These are phyloP conservation scores for Vinca minor DNA, from an alignment of 257 asterid species.

Conservation along the genomic window DNA sequence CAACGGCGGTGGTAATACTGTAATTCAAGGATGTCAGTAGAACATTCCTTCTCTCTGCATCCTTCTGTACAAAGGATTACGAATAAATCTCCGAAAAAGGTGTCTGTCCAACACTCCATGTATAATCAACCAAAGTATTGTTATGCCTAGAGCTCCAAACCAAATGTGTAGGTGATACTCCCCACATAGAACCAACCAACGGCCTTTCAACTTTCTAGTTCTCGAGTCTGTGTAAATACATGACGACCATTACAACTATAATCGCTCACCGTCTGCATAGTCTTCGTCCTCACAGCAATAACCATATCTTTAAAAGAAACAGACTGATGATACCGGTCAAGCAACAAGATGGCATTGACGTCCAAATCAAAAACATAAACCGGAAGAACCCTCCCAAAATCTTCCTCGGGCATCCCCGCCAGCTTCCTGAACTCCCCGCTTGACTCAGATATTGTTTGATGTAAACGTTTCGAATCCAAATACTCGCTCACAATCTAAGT, in stretches of 20 bases:
- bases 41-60: conserved; percentile 85
- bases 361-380: conserved; percentile 87
- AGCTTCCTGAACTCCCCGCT: conserved; percentile 63
- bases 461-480: conserved; percentile 75
- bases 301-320: conserved; percentile 95
- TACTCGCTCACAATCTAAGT: conserved; percentile 93
- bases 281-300: conserved; percentile 77
- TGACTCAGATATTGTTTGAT: conserved; percentile 61
- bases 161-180: conserved; percentile 80
- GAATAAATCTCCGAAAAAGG: conserved; percentile 82
- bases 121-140: conserved; percentile 64
- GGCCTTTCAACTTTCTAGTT: conserved; percentile 89
- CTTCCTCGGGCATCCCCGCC: conserved; percentile 65
- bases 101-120: conserved; percentile 92
- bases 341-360: conserved; percentile 43
- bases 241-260: conserved; percentile 80
- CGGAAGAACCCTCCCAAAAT: conserved; percentile 64
- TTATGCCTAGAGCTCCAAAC: conserved; percentile 91
- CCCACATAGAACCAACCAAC: conserved; percentile 94
- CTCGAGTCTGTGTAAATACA: conserved; percentile 72
- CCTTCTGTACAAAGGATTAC: conserved; percentile 80
- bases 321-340: conserved; percentile 84
- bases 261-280: conserved; percentile 82
- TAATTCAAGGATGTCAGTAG: conserved; percentile 63
- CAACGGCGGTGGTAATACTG: conserved; percentile 58